Base-by-base conservation (phyloP, 495 filamentous ascomycete genomes). In the Penicillium silybi region DNA sequence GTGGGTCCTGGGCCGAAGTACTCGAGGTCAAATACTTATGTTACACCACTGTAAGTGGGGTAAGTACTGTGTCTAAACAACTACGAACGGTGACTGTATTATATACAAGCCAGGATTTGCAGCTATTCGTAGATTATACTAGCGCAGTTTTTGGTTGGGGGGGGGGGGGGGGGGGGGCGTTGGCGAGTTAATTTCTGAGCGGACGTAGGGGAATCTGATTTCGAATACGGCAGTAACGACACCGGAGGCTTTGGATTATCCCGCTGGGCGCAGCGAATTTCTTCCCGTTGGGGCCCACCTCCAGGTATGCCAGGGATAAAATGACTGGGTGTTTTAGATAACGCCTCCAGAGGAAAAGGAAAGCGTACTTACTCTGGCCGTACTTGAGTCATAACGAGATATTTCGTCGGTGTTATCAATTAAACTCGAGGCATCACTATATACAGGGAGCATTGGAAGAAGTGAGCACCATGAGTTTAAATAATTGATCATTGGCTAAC, bases 291-390 rank as follows among this genome's bases (percentile, higher is more conserved):
- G 7, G 41, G 41, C 16, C 17, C 18, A 25, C 41, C 7, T 20
- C 22, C 22, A 23, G 22, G 41, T 20, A 42, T 42, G 16, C 41
- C 17, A 42, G 41, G 41, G 41, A 42, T 42, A 42, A 20, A 42
- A 42, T 42, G 1, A 20, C 41, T 42, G 16, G 41, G n/a, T 42
- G 41, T 42, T 42, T 20, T 20, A 42, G 41, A 20, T 34, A 46
- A 20, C 25, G 44, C 44, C 44, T 46, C 25, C 25, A 46, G 44
- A 46, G 44, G 25, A 46, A 46, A 46, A 25, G 44, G 32, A 34
- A 46, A 26, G 22, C n/a, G 44, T 35, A 46, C 44, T 46, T 46
- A 46, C 44, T 46, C 44, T 46, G 44, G 44, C 44, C 25, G 44
- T 46, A 46, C 44, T 46, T 46, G 44, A 34, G 34, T 34, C 25